phyloP scores from a whole-genome alignment of 768 basidiomycete species.

The Ramaria sp. region DNA sequence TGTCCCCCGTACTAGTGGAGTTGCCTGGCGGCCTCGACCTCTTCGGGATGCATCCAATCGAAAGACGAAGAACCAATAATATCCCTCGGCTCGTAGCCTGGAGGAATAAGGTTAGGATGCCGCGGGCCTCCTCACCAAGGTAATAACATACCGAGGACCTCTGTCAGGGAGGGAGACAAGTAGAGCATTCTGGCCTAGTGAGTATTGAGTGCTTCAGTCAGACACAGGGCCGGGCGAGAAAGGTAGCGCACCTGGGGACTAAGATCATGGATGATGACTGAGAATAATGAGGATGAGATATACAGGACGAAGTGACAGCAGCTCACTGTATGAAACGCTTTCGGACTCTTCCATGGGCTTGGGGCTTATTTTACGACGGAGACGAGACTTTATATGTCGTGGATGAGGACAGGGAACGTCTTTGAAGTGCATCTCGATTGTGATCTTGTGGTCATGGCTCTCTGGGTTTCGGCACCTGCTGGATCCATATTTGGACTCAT shows the following conservation, averaged over 20 bases:
- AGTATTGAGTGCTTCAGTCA: neutral
- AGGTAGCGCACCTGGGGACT: conserved; percentile 46
- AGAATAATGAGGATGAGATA: conserved; percentile 6
- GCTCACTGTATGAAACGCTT: conserved; percentile 62
- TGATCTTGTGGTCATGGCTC: conserved; percentile 7
- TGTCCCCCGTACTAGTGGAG: conserved; percentile 51
- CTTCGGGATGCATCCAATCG: conserved; percentile 74
- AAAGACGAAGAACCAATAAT: conserved; percentile 59
- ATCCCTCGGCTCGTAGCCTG: conserved; percentile 68
- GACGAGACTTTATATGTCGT: conserved; percentile 9
- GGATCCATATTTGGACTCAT: neutral
- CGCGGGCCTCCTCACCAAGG: no score
- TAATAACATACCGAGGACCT: conserved; percentile 32
- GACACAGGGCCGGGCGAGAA: neutral
- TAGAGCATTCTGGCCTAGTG: conserved; percentile 7
- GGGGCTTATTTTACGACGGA: neutral
- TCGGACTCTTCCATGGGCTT: conserved; percentile 39
- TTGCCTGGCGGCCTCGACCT: conserved; percentile 51
- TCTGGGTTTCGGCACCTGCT: neutral
- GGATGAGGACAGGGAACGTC: conserved; percentile 7
- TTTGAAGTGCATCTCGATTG: conserved; percentile 9
- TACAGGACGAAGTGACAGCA: neutral
- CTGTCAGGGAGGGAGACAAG: conserved; percentile 7
- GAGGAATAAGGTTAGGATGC: no score
- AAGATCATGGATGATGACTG: conserved; percentile 78